These are phyloP conservation scores for Coccomyxa subellipsoidea DNA, from an alignment of 163 green algal species.

Conservation along the genomic window DNA sequence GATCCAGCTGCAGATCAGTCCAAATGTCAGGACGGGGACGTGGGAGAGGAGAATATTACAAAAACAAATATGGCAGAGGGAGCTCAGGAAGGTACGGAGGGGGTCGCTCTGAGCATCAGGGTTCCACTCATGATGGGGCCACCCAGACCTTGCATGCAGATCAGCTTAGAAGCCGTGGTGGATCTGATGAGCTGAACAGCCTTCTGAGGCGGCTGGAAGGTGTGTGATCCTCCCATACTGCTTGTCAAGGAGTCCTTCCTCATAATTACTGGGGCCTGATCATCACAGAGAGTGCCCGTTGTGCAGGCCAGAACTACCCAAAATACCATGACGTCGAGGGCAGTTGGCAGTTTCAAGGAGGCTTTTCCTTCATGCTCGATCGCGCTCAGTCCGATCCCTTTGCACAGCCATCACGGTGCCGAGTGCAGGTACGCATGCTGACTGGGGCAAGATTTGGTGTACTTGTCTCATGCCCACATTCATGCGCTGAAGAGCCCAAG, in stretches of 20 bases:
- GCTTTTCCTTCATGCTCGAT: conserved; percentile 51
- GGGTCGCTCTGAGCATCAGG: neutral
- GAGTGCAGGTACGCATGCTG: conserved; percentile 33
- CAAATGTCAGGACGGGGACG: conserved; percentile 4
- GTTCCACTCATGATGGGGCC: neutral
- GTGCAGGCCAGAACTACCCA: conserved; percentile 40
- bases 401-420: conserved; percentile 40
- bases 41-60: conserved; percentile 22
- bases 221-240: too few species aligned
- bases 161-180: neutral
- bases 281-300: conserved; percentile 31
- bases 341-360: conserved; percentile 37
- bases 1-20: too few species aligned
- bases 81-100: neutral
- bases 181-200: neutral
- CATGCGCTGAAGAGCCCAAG: too few species aligned
- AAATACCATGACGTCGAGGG: conserved; percentile 49
- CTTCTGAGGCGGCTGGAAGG: neutral
- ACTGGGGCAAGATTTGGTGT: neutral
- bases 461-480: neutral
- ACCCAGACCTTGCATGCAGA: neutral
- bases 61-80: conserved; percentile 22
- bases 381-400: conserved; percentile 61
- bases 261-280: too few species aligned
- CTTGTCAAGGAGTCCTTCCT: too few species aligned